These are phyloP conservation scores for Acanthamoeba lenticulata DNA, from an alignment of 208 protist species.

Conservation along the genomic window DNA sequence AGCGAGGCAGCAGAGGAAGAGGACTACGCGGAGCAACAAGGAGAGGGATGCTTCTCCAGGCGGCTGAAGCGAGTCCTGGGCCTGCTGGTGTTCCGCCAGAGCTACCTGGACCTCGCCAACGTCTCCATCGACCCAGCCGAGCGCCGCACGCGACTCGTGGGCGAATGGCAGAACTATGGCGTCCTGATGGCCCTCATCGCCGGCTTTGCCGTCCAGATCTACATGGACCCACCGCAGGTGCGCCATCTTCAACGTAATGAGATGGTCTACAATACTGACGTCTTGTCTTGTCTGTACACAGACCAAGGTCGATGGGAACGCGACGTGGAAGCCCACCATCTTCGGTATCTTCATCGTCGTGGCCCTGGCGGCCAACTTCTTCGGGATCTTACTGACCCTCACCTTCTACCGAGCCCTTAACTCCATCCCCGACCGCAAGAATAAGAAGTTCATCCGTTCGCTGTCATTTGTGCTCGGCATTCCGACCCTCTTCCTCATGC, in stretches of 20 bases:
- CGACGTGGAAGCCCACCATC: background rate
- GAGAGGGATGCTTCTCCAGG: no score
- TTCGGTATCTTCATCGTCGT: background rate
- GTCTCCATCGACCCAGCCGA: background rate
- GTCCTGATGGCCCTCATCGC: conserved; percentile 9
- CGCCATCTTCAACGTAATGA: no score
- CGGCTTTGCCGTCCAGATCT: background rate
- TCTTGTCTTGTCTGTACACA: no score
- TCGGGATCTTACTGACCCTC: background rate
- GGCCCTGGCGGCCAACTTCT: background rate
- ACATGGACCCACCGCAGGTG: background rate
- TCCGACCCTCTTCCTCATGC: background rate
- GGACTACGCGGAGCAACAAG: no score
- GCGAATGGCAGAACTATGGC: conserved; percentile 25
- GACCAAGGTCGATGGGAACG: background rate
- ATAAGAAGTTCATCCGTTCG: background rate
- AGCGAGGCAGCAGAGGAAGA: background rate
- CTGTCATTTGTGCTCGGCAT: background rate
- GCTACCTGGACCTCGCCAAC: conserved; percentile 26
- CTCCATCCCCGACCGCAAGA: background rate
- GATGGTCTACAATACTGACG: no score
- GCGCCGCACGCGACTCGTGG: background rate
- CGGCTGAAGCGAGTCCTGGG: background rate
- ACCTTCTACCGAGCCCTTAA: background rate
- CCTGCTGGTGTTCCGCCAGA: background rate